Base-by-base conservation (phyloP, 2,329 filamentous ascomycete species). In the Colletotrichum somersetense region DNA sequence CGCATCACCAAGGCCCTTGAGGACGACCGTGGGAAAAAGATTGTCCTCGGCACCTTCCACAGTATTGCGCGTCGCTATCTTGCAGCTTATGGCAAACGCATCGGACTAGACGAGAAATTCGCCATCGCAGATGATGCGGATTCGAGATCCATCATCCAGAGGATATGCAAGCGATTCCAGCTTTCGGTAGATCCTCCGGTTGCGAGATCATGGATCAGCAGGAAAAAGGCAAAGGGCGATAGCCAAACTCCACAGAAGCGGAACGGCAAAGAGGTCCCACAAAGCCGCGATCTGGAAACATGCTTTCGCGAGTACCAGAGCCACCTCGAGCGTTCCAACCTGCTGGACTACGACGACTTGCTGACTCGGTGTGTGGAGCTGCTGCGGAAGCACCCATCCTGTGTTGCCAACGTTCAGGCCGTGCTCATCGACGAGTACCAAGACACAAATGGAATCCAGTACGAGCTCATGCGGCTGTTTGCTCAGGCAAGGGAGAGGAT, bases 351-450 rank as follows among this genome's bases (percentile, higher is more conserved):
- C 77, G 96, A 99, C 77, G 96, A 99, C 79, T 87, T 99, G 30
- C 87, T 99, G 6, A 86, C 97, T 18, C 90, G 91, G 76, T 97
- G 95, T 75, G 92, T 93, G 11, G 91, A 97, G 71, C 87, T 99
- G 14, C 87, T 99, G 26, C 88, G 87, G 71, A 84, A 86, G 26
- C 89, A 93, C 75, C 94, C 95, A 0, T 85, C 89, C 18, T 98
- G 95, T 77, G 95, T 98, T 3, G 91, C 91, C 18, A 98, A 97
- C 76, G 91, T 99, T 23, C 91, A 98, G 80, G 90, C 94, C 0
- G 95, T 98, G 8, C 86, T 99, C 57, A 97, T 99, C 74, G 96
- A 99, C 79, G 96, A 99, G 79, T 99, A 98, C 74, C 96, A 99
- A 81, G 96, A 99, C 82, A 98, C 96, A 10, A 99, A 98, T 79